phyloP scores from a whole-genome alignment of 305 asterid genomes.

The Petunia hybrid region DNA sequence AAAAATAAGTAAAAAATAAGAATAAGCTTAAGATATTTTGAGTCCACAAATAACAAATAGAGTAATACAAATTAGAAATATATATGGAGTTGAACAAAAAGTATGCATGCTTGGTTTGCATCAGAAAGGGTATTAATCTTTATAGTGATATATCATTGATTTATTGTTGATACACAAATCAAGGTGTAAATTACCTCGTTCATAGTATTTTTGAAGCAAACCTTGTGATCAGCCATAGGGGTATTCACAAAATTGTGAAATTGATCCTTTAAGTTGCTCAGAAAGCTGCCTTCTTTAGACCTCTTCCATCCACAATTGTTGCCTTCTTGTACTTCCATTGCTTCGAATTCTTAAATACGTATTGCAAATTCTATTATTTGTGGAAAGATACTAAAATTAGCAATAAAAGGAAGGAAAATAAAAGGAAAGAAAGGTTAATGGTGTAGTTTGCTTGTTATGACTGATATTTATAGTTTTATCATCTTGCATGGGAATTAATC shows the following conservation, averaged over 20 bases:
- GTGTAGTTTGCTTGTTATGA: not conserved
- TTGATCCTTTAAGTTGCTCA: constrained; percentile 26
- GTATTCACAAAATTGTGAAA: constrained; percentile 27
- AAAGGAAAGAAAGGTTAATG: not conserved
- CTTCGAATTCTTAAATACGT: not conserved
- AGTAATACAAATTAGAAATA: not conserved
- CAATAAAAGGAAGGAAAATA: not conserved
- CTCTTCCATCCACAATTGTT: constrained; percentile 12
- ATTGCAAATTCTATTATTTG: not conserved
- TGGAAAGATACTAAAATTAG: not conserved
- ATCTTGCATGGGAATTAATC: not conserved
- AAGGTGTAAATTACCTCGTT: constrained; percentile 23
- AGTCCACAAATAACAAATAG: not conserved
- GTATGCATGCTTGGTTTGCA: not conserved
- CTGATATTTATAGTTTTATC: not conserved
- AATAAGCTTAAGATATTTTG: not conserved
- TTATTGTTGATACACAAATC: not conserved
- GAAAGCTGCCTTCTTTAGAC: constrained; percentile 20
- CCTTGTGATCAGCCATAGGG: constrained; percentile 35
- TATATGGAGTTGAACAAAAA: not conserved
- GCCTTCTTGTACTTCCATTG: constrained; percentile 7
- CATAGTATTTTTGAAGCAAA: constrained; percentile 34
- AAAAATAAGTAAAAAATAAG: not conserved
- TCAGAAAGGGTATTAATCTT: not conserved
- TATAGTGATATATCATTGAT: not conserved